A percentile compares a stretch with the other conserved stretches of the same genome.
These are phyloP conservation scores for Rosa persica DNA, from an alignment of 306 rosid genomes.

Conservation along the genomic window DNA sequence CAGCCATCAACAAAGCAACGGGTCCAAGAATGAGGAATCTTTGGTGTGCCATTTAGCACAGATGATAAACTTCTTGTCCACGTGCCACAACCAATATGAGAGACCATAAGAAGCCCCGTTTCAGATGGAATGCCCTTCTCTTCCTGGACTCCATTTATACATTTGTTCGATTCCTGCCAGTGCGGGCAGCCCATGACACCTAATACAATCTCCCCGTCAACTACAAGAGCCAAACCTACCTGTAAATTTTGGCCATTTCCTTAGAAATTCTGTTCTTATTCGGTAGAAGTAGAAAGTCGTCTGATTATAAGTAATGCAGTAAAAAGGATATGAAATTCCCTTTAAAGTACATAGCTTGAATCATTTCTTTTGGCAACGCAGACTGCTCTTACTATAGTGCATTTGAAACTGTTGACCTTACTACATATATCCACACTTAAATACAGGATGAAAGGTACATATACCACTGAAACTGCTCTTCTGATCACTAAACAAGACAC, in stretches of 20 bases:
- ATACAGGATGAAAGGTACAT: not conserved
- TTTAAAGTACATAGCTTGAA: not conserved
- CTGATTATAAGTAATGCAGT: not conserved
- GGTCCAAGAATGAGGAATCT: constrained; percentile 50
- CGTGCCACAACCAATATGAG: constrained; percentile 76
- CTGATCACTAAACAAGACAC: not conserved
- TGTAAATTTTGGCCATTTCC: constrained; percentile 27
- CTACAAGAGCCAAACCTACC: constrained; percentile 94
- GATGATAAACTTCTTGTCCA: constrained; percentile 55
- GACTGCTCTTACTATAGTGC: not conserved
- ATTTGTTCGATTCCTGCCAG: constrained; percentile 53
- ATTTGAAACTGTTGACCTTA: not conserved
- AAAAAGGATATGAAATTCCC: not conserved
- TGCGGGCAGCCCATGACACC: constrained; percentile 95
- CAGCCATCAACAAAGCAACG: constrained; percentile 65
- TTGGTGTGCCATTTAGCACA: constrained; percentile 30
- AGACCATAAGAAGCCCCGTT: constrained; percentile 70
- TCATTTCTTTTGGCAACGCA: not conserved
- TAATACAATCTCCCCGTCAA: constrained; percentile 69
- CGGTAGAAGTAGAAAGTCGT: not conserved
- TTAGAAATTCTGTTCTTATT: not conserved
- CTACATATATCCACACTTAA: not conserved
- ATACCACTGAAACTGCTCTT: not conserved
- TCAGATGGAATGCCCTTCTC: constrained; percentile 30
- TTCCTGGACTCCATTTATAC: constrained; percentile 37